Evolutionary conservation across 139 green algal species (phyloP).

Genomic region (Diplosphaera chodatii): DNA sequence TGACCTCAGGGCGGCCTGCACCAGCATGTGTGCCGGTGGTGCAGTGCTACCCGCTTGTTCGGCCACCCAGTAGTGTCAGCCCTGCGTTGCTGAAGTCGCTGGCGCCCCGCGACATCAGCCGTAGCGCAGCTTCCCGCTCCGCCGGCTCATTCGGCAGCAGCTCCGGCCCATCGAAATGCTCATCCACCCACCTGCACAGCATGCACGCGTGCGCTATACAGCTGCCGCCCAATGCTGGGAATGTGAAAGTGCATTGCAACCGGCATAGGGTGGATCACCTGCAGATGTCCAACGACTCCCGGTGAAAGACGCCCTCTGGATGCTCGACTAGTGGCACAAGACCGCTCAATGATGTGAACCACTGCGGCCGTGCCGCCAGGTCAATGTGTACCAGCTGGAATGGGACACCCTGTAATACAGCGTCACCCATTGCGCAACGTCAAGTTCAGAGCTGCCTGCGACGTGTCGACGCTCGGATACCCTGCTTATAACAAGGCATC

Average conservation of each 20-base stretch:
- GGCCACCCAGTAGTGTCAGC: constrained; percentile 27
- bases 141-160: constrained; percentile 18
- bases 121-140: constrained; percentile 8
- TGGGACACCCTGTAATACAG: constrained; percentile 27
- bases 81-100: constrained; percentile 8
- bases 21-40: no score
- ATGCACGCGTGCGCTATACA: no score
- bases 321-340: constrained; percentile 53
- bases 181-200: constrained; percentile 12
- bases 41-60: constrained; percentile 6
- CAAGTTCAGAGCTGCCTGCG: no score
- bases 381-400: constrained; percentile 58
- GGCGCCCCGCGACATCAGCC: constrained; percentile 6
- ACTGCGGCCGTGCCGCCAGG: constrained; percentile 47
- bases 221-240: no score
- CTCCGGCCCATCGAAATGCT: constrained; percentile 3
- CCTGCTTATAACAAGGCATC: no score
- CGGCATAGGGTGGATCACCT: no score
- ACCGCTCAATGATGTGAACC: constrained; percentile 37
- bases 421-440: neutral
- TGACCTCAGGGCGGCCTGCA: no score
- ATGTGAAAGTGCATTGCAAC: no score
- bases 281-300: constrained; percentile 45
- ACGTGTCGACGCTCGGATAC: no score
- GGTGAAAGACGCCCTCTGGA: neutral